Percentiles rank a stretch among this genome's conserved stretches.
Evolutionary conservation across 2,329 filamentous ascomycete genomes (phyloP).

Genomic region (Cercospora brassicicola): DNA sequence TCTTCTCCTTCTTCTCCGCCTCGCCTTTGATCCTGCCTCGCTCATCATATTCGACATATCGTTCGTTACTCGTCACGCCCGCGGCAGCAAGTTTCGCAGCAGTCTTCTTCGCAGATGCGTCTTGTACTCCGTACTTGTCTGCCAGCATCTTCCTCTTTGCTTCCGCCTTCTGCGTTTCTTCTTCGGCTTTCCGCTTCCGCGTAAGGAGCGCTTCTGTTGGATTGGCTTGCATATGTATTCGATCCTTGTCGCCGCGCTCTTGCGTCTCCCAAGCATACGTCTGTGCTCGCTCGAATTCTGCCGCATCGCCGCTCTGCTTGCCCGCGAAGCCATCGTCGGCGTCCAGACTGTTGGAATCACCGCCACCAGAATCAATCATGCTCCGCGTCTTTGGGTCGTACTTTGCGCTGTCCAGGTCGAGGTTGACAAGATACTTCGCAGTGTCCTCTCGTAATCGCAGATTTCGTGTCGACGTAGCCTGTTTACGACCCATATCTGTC

Average conservation of each 20-base stretch:
- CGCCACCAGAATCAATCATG: constrained; percentile 68
- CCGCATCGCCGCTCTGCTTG: constrained; percentile 82
- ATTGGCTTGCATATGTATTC: constrained; percentile 90
- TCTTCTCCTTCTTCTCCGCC: constrained; percentile 72
- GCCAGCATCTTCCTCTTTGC: constrained; percentile 69
- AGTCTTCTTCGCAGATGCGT: constrained; percentile 61
- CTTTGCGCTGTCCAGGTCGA: constrained; percentile 93
- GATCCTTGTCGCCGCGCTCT: constrained; percentile 74
- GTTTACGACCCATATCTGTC: constrained; percentile 92
- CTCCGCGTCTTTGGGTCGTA: constrained; percentile 96
- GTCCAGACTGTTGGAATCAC: constrained; percentile 78
- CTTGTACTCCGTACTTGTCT: constrained; percentile 78
- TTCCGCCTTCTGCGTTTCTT: constrained; percentile 66
- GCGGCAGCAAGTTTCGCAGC: constrained; percentile 53
- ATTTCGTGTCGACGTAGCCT: constrained; percentile 86
- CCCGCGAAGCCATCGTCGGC: constrained; percentile 87
- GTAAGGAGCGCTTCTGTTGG: constrained; percentile 87
- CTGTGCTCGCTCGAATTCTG: constrained; percentile 87
- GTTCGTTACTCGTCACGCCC: constrained; percentile 76
- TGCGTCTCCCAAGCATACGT: constrained; percentile 93
- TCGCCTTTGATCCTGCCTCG: constrained; percentile 85
- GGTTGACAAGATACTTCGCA: constrained; percentile 90
- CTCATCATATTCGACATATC: constrained; percentile 93
- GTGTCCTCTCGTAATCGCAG: constrained; percentile 93
- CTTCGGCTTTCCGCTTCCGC: constrained; percentile 75